A percentile compares a stretch with the other conserved stretches of the same genome.
phyloP scores from a whole-genome alignment of 73 alveolate genomes.

The Paramecium pentaurelia region DNA sequence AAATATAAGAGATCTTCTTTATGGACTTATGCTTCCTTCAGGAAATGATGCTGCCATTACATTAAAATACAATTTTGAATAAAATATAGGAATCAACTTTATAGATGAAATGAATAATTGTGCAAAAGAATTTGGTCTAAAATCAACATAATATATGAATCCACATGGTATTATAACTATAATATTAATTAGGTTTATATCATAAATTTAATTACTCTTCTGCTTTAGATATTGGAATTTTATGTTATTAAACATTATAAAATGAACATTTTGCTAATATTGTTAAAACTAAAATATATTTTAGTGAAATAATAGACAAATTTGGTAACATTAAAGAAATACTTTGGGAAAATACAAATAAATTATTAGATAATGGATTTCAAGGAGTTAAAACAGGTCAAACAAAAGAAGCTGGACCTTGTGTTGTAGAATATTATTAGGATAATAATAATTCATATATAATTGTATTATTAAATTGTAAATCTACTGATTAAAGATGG shows the following conservation, averaged over 20 bases:
- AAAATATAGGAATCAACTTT: constrained; percentile 23
- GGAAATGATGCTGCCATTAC: constrained; percentile 85
- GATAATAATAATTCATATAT: constrained; percentile 15
- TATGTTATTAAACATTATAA: constrained; percentile 52
- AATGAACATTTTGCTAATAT: constrained; percentile 46
- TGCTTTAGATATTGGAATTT: constrained; percentile 53
- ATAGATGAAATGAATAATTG: constrained; percentile 71
- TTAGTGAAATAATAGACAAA: constrained; percentile 39
- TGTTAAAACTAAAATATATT: constrained; percentile 60
- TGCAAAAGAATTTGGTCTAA: constrained; percentile 49
- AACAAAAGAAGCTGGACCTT: constrained; percentile 75
- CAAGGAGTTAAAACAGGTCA: constrained; percentile 72
- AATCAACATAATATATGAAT: constrained; percentile 51
- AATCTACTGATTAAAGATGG: background rate
- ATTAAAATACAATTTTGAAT: constrained; percentile 74
- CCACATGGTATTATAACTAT: constrained; percentile 51
- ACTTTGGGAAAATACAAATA: constrained; percentile 72
- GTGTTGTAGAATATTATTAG: constrained; percentile 65
- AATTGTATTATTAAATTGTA: constrained; percentile 38
- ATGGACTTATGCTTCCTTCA: constrained; percentile 82
- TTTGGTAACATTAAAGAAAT: constrained; percentile 37
- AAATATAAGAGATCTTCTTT: constrained; percentile 67
- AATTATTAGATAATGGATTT: constrained; percentile 64
- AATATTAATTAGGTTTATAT: background rate
- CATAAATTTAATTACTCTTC: constrained; percentile 50